Evolutionary conservation across 306 rosid genomes (phyloP).

Genomic region (Quercus parvula): DNA sequence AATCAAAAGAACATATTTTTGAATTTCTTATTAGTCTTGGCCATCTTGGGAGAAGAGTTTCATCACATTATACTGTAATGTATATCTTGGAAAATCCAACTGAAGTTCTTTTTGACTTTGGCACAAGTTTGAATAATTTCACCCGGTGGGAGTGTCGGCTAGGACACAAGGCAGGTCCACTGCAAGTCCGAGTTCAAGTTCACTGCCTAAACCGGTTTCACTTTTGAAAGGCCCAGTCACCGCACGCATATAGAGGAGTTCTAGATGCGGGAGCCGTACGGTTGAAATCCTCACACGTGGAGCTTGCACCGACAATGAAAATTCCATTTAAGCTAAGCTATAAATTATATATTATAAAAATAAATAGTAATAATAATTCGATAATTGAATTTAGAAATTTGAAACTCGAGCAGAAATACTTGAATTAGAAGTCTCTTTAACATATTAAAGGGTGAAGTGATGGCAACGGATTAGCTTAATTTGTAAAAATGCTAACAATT

Average conservation of each 20-base stretch:
- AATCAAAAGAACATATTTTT: neutral
- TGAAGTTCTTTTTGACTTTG: no score
- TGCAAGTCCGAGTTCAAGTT: conserved; percentile 8
- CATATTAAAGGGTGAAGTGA: no score
- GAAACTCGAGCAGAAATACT: no score
- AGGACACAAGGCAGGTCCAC: conserved; percentile 28
- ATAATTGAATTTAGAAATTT: no score
- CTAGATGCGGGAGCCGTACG: neutral
- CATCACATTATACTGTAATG: no score
- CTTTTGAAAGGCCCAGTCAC: conserved; percentile 11
- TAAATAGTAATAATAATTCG: no score
- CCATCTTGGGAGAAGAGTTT: neutral
- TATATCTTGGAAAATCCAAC: no score
- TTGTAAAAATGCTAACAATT: no score
- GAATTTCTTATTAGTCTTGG: neutral
- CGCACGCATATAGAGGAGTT: conserved; percentile 15
- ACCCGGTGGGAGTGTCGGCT: conserved; percentile 10
- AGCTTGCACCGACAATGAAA: conserved; percentile 17
- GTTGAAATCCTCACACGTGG: neutral
- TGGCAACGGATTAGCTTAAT: no score
- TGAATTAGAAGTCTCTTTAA: no score
- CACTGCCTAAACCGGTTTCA: conserved; percentile 11
- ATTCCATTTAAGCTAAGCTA: no score
- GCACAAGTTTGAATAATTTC: neutral
- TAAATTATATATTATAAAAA: no score